These are phyloP conservation scores for Lathyrus sativus DNA, from an alignment of 306 rosid species.

Conservation along the genomic window DNA sequence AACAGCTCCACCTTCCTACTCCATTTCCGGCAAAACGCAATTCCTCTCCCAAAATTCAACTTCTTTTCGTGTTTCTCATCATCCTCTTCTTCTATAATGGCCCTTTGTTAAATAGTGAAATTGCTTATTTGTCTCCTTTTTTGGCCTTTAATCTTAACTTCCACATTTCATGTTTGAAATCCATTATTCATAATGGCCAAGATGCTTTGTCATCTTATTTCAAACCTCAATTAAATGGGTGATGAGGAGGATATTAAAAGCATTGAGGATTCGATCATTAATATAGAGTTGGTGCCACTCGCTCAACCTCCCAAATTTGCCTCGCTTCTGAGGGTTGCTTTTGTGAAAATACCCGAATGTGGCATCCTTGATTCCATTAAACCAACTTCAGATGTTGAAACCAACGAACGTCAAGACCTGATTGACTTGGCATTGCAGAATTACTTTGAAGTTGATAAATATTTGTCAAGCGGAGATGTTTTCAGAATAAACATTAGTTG, in stretches of 20 bases:
- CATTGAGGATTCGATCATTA: conserved; percentile 43
- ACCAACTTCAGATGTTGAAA: conserved; percentile 62
- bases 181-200: conserved; percentile 61
- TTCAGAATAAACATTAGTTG: conserved; percentile 66
- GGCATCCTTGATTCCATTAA: conserved; percentile 74
- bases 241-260: conserved; percentile 40
- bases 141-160: conserved; percentile 82
- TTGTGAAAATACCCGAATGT: conserved; percentile 80
- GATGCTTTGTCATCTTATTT: conserved; percentile 64
- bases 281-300: conserved; percentile 56
- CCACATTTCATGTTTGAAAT: conserved; percentile 74
- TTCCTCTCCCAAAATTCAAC: background rate
- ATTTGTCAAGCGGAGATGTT: conserved; percentile 73
- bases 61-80: background rate
- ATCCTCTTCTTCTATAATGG: conserved; percentile 34
- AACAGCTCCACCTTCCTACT: background rate
- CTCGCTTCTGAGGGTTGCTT: conserved; percentile 79
- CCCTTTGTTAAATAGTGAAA: conserved; percentile 40
- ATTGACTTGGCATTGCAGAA: conserved; percentile 74
- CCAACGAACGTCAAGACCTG: conserved; percentile 74
- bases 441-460: conserved; percentile 82
- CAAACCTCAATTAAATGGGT: conserved; percentile 44
- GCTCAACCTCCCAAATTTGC: conserved; percentile 61
- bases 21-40: background rate
- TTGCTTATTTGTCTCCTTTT: conserved; percentile 74